A percentile compares a stretch with the other conserved stretches of the same genome.
Conservation (phyloP, 345 rosid genomes). For the Populus tremula region DNA sequence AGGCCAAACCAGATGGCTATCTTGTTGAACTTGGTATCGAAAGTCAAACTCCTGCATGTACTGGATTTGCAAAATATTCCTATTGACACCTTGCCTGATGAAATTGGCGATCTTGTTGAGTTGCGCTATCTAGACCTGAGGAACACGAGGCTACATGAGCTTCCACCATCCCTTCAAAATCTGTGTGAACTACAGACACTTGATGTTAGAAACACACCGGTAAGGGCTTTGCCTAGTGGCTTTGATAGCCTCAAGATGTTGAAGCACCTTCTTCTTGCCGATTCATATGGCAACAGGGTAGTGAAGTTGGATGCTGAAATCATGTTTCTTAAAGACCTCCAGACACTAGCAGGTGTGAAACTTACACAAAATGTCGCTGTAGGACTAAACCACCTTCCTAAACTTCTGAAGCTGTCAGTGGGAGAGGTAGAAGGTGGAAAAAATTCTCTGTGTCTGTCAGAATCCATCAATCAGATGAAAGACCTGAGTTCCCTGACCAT, state of each 20-base stretch:
- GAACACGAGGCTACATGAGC: background rate
- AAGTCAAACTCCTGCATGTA: background rate
- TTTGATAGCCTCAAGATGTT: background rate
- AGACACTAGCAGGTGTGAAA: background rate
- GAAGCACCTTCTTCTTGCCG: background rate
- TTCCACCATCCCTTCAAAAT: background rate
- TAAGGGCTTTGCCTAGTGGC: background rate
- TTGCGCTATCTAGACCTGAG: background rate
- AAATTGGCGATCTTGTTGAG: background rate
- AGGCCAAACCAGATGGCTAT: background rate
- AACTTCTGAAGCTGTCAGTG: background rate
- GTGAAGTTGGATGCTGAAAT: background rate
- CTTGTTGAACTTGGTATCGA: background rate
- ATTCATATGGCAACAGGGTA: background rate
- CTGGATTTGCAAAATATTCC: background rate
- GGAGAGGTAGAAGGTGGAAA: background rate
- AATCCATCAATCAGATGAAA: background rate
- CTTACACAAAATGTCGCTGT: background rate
- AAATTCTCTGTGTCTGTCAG: background rate
- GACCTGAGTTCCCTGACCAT: background rate
- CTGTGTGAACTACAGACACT: background rate
- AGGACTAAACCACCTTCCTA: background rate
- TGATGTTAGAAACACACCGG: background rate
- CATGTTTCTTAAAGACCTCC: slow-evolving; percentile 1
- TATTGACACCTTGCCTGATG: background rate